Percentiles rank a stretch among this genome's conserved stretches.
Evolutionary conservation across 164 flowering plant genomes (phyloP).

Genomic region (Kingdonia uniflora): DNA sequence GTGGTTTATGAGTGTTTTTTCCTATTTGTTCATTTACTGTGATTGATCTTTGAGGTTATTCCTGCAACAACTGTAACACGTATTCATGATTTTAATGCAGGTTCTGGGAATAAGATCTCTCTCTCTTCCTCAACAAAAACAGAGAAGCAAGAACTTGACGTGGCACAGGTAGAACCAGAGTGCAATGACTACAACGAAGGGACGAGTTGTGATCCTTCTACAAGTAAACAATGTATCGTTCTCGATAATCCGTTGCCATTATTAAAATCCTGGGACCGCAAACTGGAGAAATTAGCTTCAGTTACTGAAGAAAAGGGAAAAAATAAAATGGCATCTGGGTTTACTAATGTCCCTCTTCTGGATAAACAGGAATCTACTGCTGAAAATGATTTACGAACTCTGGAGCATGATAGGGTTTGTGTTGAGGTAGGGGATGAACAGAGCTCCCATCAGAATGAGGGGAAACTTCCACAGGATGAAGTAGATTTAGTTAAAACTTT

Average conservation of each 20-base stretch:
- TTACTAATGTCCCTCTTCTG: constrained; percentile 3
- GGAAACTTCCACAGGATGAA: constrained; percentile 7
- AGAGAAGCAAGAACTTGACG: constrained; percentile 10
- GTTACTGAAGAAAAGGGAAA: constrained; percentile 13
- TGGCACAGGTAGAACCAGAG: constrained; percentile 9
- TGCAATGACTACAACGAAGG: neutral
- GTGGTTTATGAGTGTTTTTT: too few relatives aligned
- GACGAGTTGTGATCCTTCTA: constrained; percentile 13
- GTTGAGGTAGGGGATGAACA: constrained; percentile 16
- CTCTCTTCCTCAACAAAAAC: constrained; percentile 10
- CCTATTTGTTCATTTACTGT: too few relatives aligned
- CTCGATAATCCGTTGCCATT: neutral
- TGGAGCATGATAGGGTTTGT: constrained; percentile 8
- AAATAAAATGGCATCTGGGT: constrained; percentile 5
- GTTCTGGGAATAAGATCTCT: constrained; percentile 6
- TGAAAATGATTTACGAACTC: constrained; percentile 40
- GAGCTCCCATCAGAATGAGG: constrained; percentile 7
- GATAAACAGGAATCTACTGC: constrained; percentile 32
- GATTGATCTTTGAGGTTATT: too few relatives aligned
- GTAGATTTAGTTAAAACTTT: constrained; percentile 15
- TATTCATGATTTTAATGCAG: constrained; percentile 17
- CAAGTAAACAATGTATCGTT: constrained; percentile 9
- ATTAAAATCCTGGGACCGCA: constrained; percentile 5
- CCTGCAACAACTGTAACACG: neutral
- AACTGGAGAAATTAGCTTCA: constrained; percentile 10